Conservation (phyloP, 768 basidiomycete genomes). For the Naganishia vishniacii region DNA sequence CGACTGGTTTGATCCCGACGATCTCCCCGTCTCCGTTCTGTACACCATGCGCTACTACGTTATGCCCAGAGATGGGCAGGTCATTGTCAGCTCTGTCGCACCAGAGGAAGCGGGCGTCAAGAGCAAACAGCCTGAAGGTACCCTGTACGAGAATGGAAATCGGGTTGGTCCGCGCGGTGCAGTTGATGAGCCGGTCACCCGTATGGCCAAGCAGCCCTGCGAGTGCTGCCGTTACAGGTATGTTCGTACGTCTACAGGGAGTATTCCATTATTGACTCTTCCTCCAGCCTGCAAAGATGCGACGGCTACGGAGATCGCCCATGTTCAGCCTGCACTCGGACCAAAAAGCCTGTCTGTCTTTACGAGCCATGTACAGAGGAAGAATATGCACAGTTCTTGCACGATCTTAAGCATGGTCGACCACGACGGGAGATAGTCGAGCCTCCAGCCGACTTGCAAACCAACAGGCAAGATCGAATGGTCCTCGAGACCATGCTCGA, state of each 20-base stretch:
- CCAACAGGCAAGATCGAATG: conserved; percentile 8
- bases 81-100: neutral
- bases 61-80: conserved; percentile 7
- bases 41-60: conserved; percentile 15
- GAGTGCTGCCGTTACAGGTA: conserved; percentile 9
- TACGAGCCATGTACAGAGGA: conserved; percentile 4
- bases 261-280: neutral
- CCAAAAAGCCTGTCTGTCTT: neutral
- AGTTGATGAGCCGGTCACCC: neutral
- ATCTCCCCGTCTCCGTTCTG: conserved; percentile 1
- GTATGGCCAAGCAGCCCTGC: conserved; percentile 7
- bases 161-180: conserved; percentile 11
- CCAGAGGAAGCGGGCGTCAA: conserved; percentile 6
- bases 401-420: conserved; percentile 6
- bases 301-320: conserved; percentile 18
- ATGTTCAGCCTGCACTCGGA: neutral
- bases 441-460: conserved; percentile 9
- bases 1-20: conserved; percentile 8
- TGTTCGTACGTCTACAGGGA: neutral
- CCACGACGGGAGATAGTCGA: neutral
- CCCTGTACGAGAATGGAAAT: conserved; percentile 9
- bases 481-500: conserved; percentile 11
- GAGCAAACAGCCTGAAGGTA: conserved; percentile 2
- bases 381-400: neutral
- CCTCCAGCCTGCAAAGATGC: conserved; percentile 1